Percentiles rank a stretch among this genome's conserved stretches.
Evolutionary conservation across 148 eudicot species (phyloP).

Genomic region (Limonium bicolor): DNA sequence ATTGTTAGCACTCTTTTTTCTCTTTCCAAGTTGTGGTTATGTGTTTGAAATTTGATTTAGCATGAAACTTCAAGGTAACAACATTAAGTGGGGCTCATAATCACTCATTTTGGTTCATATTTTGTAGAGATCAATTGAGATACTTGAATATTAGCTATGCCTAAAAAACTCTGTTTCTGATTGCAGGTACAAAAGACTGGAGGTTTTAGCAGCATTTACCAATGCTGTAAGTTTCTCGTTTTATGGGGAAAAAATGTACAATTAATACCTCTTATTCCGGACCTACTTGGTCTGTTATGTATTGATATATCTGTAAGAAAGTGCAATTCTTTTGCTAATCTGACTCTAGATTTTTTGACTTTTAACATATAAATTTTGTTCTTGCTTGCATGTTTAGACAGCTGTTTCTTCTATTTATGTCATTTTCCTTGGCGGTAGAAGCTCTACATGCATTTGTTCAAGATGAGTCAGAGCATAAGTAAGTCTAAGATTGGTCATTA

Average conservation of each 20-base stretch:
- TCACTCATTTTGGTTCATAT: not conserved
- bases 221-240: constrained; percentile 99
- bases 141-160: constrained; percentile 1
- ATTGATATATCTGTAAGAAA: too few relatives aligned
- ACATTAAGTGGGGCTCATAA: too few relatives aligned
- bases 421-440: constrained; percentile 95
- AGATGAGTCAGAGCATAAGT: constrained; percentile 99
- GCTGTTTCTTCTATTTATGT: constrained; percentile 94
- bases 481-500: constrained; percentile 26
- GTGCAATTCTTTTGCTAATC: not conserved
- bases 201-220: constrained; percentile 93
- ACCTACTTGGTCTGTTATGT: too few relatives aligned
- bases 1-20: too few relatives aligned
- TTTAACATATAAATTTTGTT: constrained; percentile 16
- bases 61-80: too few relatives aligned
- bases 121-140: not conserved
- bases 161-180: constrained; percentile 7
- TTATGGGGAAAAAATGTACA: too few relatives aligned
- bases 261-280: too few relatives aligned
- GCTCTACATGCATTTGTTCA: constrained; percentile 96
- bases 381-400: constrained; percentile 71
- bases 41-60: not conserved
- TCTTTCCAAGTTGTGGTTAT: too few relatives aligned
- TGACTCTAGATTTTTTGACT: not conserved
- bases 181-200: constrained; percentile 88